phyloP scores from a whole-genome alignment of 805 yeast species.

The Starmerella apicola region DNA sequence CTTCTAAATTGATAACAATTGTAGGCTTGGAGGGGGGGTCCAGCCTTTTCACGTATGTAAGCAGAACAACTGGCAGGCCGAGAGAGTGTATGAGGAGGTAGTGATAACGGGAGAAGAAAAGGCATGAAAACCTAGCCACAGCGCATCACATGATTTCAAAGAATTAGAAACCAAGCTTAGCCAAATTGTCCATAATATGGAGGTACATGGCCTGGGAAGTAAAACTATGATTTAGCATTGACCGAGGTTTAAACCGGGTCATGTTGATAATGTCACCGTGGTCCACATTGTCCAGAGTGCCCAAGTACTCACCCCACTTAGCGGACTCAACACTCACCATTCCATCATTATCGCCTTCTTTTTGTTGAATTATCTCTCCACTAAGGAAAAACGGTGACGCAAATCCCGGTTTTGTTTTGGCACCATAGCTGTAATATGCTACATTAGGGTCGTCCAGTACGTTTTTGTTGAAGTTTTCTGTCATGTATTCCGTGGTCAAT shows the following conservation, averaged over 20 bases:
- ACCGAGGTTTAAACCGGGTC: constrained; percentile 26
- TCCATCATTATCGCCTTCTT: constrained; percentile 65
- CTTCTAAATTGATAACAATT: too few species aligned
- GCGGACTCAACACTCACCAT: constrained; percentile 67
- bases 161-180: constrained; percentile 45
- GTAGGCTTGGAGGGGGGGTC: too few species aligned
- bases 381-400: constrained; percentile 48
- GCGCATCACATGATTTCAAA: constrained; percentile 24
- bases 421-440: constrained; percentile 73
- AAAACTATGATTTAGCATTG: constrained; percentile 32
- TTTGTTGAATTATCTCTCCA: constrained; percentile 46
- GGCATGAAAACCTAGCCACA: too few species aligned
- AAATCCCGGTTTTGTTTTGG: constrained; percentile 51
- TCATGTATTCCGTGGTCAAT: constrained; percentile 45
- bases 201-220: constrained; percentile 60
- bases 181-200: constrained; percentile 52
- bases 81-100: too few species aligned
- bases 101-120: too few species aligned
- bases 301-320: constrained; percentile 74
- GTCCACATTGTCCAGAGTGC: constrained; percentile 66
- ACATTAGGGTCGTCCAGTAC: constrained; percentile 49
- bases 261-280: constrained; percentile 81
- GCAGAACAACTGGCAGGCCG: too few species aligned
- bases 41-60: too few species aligned
- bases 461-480: constrained; percentile 38